Percentiles rank a stretch among this genome's conserved stretches.
Evolutionary conservation across 371 early-diverging fungal genomes (phyloP).

Genomic region (Batkoa obscura): DNA sequence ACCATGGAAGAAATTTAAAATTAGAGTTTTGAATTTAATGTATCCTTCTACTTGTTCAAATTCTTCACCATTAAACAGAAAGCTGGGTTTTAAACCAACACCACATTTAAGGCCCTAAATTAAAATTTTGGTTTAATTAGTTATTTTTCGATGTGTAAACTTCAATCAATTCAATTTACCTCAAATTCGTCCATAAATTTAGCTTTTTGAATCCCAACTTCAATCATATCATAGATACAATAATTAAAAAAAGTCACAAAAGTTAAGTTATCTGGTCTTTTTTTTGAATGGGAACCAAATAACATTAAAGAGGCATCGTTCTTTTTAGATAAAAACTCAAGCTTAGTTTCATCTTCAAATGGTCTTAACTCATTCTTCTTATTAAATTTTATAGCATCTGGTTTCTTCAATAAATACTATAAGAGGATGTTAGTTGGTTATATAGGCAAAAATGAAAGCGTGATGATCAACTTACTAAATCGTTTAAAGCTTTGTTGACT

Average conservation of each 20-base stretch:
- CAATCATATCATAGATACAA: slow-evolving; percentile 87
- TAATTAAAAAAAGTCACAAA: slow-evolving; percentile 82
- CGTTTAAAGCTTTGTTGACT: slow-evolving; percentile 63
- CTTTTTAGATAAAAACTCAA: slow-evolving; percentile 86
- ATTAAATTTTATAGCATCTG: slow-evolving; percentile 66
- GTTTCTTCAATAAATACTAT: slow-evolving; percentile 77
- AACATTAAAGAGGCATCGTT: slow-evolving; percentile 84
- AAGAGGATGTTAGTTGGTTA: slow-evolving; percentile 1
- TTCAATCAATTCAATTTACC: slow-evolving; percentile 13
- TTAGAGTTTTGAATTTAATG: slow-evolving; percentile 53
- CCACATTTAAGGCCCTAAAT: slow-evolving; percentile 44
- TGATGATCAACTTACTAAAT: slow-evolving; percentile 40
- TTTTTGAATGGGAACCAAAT: slow-evolving; percentile 83
- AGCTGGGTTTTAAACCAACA: slow-evolving; percentile 70
- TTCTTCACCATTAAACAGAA: slow-evolving; percentile 78
- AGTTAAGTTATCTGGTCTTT: slow-evolving; percentile 84
- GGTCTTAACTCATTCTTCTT: slow-evolving; percentile 92
- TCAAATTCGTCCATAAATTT: slow-evolving; percentile 49
- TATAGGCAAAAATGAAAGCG: neutral
- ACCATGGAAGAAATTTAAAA: slow-evolving; percentile 65
- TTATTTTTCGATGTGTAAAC: neutral
- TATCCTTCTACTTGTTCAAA: slow-evolving; percentile 51
- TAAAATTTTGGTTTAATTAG: neutral
- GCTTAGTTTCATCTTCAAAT: slow-evolving; percentile 77
- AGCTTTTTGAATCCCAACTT: slow-evolving; percentile 60